Evolutionary conservation across 331 rosid species (phyloP).

Genomic region (Cucumis variabilis): DNA sequence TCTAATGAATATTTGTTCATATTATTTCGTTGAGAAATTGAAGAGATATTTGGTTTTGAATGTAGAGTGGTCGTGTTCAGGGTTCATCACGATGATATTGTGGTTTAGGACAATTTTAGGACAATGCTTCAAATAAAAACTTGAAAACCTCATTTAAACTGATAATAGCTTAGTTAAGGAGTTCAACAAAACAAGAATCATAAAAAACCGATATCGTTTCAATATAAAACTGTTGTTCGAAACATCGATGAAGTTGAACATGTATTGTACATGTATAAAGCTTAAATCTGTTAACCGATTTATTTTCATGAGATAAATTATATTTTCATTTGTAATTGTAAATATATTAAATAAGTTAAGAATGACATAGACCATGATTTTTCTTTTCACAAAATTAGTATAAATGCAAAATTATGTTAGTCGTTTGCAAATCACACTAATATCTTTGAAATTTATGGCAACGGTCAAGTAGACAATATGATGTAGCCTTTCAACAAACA

Average conservation of each 20-base stretch:
- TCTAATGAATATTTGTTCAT: constrained; percentile 32
- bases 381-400: background rate
- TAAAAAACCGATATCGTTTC: constrained; percentile 45
- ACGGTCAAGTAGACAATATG: background rate
- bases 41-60: constrained; percentile 55
- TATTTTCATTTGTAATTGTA: background rate
- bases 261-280: background rate
- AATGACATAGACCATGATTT: background rate
- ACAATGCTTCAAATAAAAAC: constrained; percentile 41
- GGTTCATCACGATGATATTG: constrained; percentile 70
- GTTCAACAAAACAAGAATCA: constrained; percentile 48
- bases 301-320: background rate
- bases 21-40: constrained; percentile 3
- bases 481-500: background rate
- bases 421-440: background rate
- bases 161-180: constrained; percentile 51
- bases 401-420: background rate
- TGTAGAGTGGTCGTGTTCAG: constrained; percentile 68
- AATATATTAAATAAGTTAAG: background rate
- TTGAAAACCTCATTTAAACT: background rate
- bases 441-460: background rate
- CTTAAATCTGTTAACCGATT: background rate
- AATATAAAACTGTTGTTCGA: constrained; percentile 17
- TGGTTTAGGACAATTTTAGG: constrained; percentile 43
- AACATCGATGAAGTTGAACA: constrained; percentile 76